A percentile compares a stretch with the other conserved stretches of the same genome.
phyloP scores from a whole-genome alignment of 768 basidiomycete species.

The Kwoniella bestiolae region DNA sequence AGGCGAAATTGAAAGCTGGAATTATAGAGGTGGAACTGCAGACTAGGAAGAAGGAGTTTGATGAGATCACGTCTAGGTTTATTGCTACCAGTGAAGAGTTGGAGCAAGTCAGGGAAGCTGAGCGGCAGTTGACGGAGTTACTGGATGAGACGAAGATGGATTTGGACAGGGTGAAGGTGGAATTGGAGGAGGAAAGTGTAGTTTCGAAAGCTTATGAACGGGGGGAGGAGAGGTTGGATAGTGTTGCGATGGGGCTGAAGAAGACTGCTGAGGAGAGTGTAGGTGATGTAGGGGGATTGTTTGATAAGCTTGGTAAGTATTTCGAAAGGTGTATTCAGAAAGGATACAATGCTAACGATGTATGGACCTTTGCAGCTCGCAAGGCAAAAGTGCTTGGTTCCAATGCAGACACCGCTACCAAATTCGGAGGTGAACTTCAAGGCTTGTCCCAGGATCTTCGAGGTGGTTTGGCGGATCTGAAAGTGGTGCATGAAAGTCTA shows the following conservation, averaged over 20 bases:
- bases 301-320: slow-evolving; percentile 78
- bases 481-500: slow-evolving; percentile 65
- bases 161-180: slow-evolving; percentile 64
- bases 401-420: slow-evolving; percentile 70
- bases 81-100: slow-evolving; percentile 78
- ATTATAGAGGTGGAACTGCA: slow-evolving; percentile 78
- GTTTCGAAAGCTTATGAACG: slow-evolving; percentile 77
- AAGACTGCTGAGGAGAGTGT: slow-evolving; percentile 70
- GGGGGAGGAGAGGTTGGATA: slow-evolving; percentile 72
- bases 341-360: not conserved
- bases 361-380: slow-evolving; percentile 64
- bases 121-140: slow-evolving; percentile 61
- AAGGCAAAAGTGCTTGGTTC: slow-evolving; percentile 68
- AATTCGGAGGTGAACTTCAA: slow-evolving; percentile 67
- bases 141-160: slow-evolving; percentile 66
- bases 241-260: slow-evolving; percentile 73
- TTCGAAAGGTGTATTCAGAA: not conserved
- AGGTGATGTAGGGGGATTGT: slow-evolving; percentile 70
- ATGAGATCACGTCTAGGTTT: slow-evolving; percentile 79
- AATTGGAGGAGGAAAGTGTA: slow-evolving; percentile 77
- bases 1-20: slow-evolving; percentile 79
- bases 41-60: slow-evolving; percentile 83
- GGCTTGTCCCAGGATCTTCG: slow-evolving; percentile 65
- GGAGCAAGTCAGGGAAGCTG: slow-evolving; percentile 58
- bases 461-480: slow-evolving; percentile 67